phyloP scores from a whole-genome alignment of 2,329 filamentous ascomycete species.

The Stylonectria norvegica region DNA sequence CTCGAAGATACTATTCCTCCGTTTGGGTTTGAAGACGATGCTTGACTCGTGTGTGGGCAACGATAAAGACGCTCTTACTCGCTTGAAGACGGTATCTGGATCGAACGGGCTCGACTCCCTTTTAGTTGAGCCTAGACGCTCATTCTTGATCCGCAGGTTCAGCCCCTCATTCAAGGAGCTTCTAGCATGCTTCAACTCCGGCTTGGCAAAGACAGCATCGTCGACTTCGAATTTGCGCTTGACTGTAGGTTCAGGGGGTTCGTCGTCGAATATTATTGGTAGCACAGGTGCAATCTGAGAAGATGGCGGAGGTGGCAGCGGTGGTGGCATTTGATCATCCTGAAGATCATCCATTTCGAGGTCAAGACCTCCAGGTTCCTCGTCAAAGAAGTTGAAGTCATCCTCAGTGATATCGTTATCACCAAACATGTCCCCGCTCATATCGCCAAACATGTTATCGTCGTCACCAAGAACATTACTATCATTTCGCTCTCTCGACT shows the following conservation, averaged over 20 bases:
- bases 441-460: conserved; percentile 64
- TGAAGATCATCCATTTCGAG: conserved; percentile 28
- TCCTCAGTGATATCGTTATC: conserved; percentile 74
- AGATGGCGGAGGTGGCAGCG: conserved; percentile 7
- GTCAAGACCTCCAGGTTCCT: conserved; percentile 42
- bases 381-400: conserved; percentile 82
- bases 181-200: conserved; percentile 56
- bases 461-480: conserved; percentile 44
- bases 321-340: conserved; percentile 8
- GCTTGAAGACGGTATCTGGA: conserved; percentile 56
- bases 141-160: conserved; percentile 29
- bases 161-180: conserved; percentile 48
- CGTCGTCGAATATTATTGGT: conserved; percentile 10
- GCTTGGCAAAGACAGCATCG: conserved; percentile 52
- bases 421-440: conserved; percentile 68
- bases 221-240: conserved; percentile 22
- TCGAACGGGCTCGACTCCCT: conserved; percentile 56
- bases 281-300: conserved; percentile 14
- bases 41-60: conserved; percentile 18
- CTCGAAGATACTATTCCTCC: conserved; percentile 49
- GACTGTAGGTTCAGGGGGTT: conserved; percentile 8
- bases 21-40: conserved; percentile 21
- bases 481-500: conserved; percentile 41
- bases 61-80: conserved; percentile 48
- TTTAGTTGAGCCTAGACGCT: conserved; percentile 39